Conservation (phyloP, 331 rosid species). For the Malus hybrid region DNA sequence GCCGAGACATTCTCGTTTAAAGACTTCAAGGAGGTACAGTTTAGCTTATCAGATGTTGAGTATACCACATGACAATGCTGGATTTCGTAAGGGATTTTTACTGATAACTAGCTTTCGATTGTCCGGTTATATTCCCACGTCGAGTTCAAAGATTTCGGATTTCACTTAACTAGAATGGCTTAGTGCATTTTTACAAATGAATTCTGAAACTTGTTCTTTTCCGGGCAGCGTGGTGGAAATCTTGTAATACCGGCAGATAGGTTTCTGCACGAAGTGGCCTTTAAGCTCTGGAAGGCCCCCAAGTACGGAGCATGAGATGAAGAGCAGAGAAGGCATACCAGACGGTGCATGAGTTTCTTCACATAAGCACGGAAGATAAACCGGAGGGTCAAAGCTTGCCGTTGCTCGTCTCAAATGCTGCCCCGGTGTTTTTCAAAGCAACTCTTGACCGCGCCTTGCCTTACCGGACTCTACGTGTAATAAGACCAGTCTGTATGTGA, state of each 20-base stretch:
- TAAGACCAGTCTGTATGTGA: not conserved
- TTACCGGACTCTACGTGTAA: not conserved
- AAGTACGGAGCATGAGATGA: constrained; percentile 82
- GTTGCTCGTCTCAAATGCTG: not conserved
- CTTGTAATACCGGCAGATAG: constrained; percentile 88
- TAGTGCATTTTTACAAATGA: not conserved
- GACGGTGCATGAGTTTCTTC: not conserved
- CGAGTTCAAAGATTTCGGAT: not conserved
- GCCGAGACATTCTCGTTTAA: constrained; percentile 51
- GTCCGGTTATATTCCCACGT: not conserved
- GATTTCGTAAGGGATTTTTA: not conserved
- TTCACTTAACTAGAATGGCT: not conserved
- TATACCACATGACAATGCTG: not conserved
- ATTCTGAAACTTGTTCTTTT: not conserved
- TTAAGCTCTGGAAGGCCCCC: constrained; percentile 97
- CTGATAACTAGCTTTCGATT: not conserved
- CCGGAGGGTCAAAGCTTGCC: not conserved
- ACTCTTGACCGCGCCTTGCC: not conserved
- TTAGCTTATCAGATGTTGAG: not conserved
- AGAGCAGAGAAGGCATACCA: not conserved
- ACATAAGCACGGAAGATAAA: not conserved
- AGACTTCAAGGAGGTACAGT: constrained; percentile 67
- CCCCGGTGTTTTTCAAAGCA: not conserved
- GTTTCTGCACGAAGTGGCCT: constrained; percentile 87
- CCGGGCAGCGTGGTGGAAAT: constrained; percentile 64